Evolutionary conservation across 1,139 yeast genomes (phyloP), one percentile per base, ranked within the genome.

Genomic region (Kurtzmaniella quercitrusa): DNA sequence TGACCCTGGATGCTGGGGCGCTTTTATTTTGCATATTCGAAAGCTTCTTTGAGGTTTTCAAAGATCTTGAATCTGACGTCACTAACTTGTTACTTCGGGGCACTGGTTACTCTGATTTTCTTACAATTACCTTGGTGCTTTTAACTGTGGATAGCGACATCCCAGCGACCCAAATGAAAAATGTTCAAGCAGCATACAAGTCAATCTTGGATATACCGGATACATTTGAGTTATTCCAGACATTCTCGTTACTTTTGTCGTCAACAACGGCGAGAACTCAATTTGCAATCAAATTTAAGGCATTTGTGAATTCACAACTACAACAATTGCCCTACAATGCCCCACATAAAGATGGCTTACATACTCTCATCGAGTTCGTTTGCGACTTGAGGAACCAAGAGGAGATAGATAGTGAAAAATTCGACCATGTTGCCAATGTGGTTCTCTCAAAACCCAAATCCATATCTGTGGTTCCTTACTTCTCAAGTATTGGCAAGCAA

Each of bases 331-430:
- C 87, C 2, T 60, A 77, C 21, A 60, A 70, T 41, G 75, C 94
- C 12, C 65, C 75, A 1, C 63, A 66, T 14, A 47, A 51, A 1
- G 83, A 86, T 55, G 97, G 97, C 0, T 75, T 91, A 1, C 63
- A 77, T 31, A 72, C 89, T 1, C 63, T 91, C 42, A 73, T 90
- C 31, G 98, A 93, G 60, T 82, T 85, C 51, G 73, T 86, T 0
- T 70, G 88, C 14, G 96, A 95, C 0, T 66, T 86, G 34, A 67
- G 96, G 48, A 95, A 88, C 38, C 74, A 75, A 45, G 94, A 85
- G 43, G 82, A 82, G 24, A 66, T 89, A 7, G 81, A 82, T 47
- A 61, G 81, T 18, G 81, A 79, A 34, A 85, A 81, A 52, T 70
- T 88, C 43, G 81, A 81, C 21, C 77, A 82, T 48, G 85, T 87